Evolutionary conservation across 2,329 filamentous ascomycete species (phyloP).

Genomic region (Hypoxylon sp.): DNA sequence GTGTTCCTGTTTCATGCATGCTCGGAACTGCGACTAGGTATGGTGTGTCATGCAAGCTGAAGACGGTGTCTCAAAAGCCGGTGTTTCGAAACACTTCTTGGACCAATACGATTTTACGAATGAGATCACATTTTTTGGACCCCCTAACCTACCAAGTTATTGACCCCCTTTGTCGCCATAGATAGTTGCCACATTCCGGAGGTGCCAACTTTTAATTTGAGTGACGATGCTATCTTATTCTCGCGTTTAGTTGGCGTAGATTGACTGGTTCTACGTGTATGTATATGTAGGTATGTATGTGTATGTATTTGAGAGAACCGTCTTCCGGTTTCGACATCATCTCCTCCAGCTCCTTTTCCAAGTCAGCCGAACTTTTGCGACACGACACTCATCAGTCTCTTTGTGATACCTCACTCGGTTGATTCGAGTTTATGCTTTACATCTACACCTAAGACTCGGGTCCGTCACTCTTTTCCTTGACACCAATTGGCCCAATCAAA

Average conservation of each 20-base stretch:
- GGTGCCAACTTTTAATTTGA: constrained; percentile 36
- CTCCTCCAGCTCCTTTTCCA: constrained; percentile 1
- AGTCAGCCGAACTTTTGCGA: constrained; percentile 7
- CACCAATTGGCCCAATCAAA: constrained; percentile 9
- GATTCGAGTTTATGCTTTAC: constrained; percentile 6
- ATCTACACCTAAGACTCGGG: constrained; percentile 16
- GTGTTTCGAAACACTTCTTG: constrained; percentile 40
- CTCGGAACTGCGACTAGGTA: constrained; percentile 19
- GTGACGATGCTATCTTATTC: constrained; percentile 31
- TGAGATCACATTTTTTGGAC: constrained; percentile 32
- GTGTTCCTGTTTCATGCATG: constrained; percentile 39
- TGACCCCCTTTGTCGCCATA: constrained; percentile 25
- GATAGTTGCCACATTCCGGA: constrained; percentile 40
- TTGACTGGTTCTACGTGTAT: constrained; percentile 30
- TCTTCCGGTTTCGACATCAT: constrained; percentile 29
- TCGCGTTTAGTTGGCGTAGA: constrained; percentile 24
- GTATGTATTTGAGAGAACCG: constrained; percentile 26
- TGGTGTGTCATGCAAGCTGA: constrained; percentile 37
- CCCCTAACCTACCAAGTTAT: constrained; percentile 5
- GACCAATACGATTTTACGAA: constrained; percentile 32
- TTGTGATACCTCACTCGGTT: constrained; percentile 36
- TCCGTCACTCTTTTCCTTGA: constrained; percentile 24
- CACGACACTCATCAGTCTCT: constrained; percentile 33
- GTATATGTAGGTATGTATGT: constrained; percentile 29
- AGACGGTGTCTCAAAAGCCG: constrained; percentile 41